Evolutionary conservation across 768 basidiomycete genomes (phyloP).

Genomic region (Erythrobasidium yunnanense): DNA sequence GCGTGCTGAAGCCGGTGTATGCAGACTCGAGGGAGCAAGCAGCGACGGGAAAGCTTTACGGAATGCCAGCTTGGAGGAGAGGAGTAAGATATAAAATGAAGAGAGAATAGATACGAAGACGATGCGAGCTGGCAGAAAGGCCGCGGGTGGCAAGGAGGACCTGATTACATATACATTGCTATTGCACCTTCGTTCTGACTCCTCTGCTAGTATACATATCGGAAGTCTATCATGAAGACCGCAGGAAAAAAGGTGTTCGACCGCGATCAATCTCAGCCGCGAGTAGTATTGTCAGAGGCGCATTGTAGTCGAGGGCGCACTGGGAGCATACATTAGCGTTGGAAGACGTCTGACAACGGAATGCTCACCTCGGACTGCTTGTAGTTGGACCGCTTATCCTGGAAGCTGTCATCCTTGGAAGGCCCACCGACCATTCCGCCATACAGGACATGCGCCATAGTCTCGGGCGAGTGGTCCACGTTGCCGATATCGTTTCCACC

Average conservation of each 20-base stretch:
- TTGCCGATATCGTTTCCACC: constrained; percentile 61
- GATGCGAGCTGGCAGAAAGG: too few relatives aligned
- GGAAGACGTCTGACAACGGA: background rate
- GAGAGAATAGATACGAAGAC: background rate
- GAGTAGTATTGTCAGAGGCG: constrained; percentile 1
- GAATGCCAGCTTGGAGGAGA: background rate
- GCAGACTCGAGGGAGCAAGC: background rate
- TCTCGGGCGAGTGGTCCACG: constrained; percentile 60
- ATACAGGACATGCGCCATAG: constrained; percentile 67
- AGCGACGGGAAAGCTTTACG: background rate
- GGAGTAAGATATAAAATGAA: background rate
- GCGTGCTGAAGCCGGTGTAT: too few relatives aligned
- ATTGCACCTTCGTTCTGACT: too few relatives aligned
- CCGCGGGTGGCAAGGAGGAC: too few relatives aligned
- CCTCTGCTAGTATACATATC: too few relatives aligned
- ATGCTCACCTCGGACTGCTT: constrained; percentile 64
- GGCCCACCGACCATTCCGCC: constrained; percentile 86
- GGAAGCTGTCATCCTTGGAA: constrained; percentile 61
- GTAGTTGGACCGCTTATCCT: constrained; percentile 80
- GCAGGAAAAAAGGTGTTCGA: background rate
- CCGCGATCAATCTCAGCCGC: constrained; percentile 11
- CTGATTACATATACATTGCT: too few relatives aligned
- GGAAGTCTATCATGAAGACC: background rate
- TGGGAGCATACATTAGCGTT: background rate
- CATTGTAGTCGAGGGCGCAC: constrained; percentile 25